Evolutionary conservation across 441 rosid genomes (phyloP).

Genomic region (Brassica balearica): DNA sequence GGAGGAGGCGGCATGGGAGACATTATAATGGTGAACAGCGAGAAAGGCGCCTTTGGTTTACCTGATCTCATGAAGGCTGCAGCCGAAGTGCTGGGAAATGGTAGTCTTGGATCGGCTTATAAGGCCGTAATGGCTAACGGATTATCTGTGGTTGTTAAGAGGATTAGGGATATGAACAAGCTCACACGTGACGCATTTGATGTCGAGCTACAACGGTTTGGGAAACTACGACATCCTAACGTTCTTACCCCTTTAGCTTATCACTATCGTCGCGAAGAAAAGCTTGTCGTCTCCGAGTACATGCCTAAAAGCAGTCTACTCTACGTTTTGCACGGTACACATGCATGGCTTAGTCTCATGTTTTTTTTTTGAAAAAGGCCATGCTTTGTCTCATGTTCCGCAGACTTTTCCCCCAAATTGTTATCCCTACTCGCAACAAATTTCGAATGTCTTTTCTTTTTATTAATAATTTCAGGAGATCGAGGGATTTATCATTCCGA

Average conservation of each 20-base stretch:
- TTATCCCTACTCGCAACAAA: neutral
- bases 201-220: constrained; percentile 38
- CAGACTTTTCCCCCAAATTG: neutral
- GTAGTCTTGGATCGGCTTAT: constrained; percentile 86
- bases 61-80: constrained; percentile 47
- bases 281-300: constrained; percentile 7
- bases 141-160: constrained; percentile 81
- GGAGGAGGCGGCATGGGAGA: constrained; percentile 48
- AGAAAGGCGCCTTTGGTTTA: constrained; percentile 73
- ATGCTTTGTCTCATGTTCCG: too few relatives aligned
- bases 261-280: neutral
- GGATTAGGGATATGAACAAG: constrained; percentile 79
- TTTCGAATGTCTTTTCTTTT: neutral
- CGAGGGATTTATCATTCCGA: neutral
- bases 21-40: constrained; percentile 68
- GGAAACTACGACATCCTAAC: neutral
- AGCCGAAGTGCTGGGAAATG: constrained; percentile 82
- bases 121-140: constrained; percentile 79
- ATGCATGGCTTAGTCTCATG: neutral
- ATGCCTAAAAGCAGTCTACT: constrained; percentile 8
- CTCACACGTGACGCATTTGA: constrained; percentile 66
- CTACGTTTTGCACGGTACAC: constrained; percentile 2
- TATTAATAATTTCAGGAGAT: neutral
- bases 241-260: constrained; percentile 6
- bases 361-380: too few relatives aligned